These are phyloP conservation scores for Metrosideros polymorpha DNA, from an alignment of 441 rosid genomes.

Conservation along the genomic window DNA sequence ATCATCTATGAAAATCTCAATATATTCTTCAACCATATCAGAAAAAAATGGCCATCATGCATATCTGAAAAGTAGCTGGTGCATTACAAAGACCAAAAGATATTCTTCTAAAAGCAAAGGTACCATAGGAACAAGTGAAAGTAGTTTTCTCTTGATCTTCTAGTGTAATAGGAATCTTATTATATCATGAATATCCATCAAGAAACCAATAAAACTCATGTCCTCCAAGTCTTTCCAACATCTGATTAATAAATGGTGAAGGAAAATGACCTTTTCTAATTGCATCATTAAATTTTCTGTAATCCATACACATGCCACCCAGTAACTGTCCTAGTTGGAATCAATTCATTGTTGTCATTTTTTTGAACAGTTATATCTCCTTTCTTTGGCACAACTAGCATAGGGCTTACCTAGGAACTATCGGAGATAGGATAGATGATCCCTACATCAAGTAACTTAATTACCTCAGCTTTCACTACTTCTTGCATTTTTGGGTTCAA, in stretches of 20 bases:
- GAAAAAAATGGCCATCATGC: background rate
- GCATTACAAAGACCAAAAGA: too few species aligned
- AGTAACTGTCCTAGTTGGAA: too few species aligned
- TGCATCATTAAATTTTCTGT: too few species aligned
- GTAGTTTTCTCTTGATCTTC: too few species aligned
- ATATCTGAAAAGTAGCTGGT: background rate
- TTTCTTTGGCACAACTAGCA: background rate
- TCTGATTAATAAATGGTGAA: too few species aligned
- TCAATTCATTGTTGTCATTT: too few species aligned
- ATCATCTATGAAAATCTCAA: background rate
- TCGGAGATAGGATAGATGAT: background rate
- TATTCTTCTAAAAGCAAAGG: too few species aligned
- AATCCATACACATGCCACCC: background rate
- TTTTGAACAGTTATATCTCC: background rate
- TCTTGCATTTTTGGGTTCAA: background rate
- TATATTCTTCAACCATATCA: background rate
- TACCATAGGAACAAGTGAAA: too few species aligned
- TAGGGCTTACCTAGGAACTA: background rate
- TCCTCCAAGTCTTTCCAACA: background rate
- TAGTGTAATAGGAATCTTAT: background rate
- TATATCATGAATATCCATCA: background rate
- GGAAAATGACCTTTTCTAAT: too few species aligned
- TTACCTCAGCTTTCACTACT: background rate
- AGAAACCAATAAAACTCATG: background rate
- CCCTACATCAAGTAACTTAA: background rate